A percentile compares a stretch with the other conserved stretches of the same genome.
Evolutionary conservation across 768 basidiomycete species (phyloP).

Genomic region (Mycena amicta): DNA sequence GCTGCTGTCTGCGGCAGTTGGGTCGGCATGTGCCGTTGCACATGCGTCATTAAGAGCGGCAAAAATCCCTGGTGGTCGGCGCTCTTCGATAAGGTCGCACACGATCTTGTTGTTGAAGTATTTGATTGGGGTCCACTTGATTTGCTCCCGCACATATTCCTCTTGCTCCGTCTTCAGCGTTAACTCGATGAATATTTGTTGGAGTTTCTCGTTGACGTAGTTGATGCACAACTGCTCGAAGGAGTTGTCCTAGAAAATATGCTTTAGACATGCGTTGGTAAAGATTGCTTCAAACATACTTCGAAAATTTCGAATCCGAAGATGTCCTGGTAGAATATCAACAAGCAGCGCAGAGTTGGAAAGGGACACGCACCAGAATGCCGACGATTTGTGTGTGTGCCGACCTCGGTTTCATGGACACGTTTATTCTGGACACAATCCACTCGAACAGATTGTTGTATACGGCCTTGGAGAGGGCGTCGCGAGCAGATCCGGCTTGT

Average conservation of each 20-base stretch:
- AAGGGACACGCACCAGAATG: slow-evolving; percentile 64
- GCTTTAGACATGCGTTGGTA: no score
- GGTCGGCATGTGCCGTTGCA: slow-evolving; percentile 97
- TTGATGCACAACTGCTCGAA: slow-evolving; percentile 99
- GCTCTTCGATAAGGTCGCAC: slow-evolving; percentile 97
- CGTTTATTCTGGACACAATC: slow-evolving; percentile 95
- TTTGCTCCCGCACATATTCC: slow-evolving; percentile 97
- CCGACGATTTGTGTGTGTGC: slow-evolving; percentile 83
- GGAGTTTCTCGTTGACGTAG: slow-evolving; percentile 99
- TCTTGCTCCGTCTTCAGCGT: slow-evolving; percentile 99
- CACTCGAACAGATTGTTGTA: slow-evolving; percentile 99
- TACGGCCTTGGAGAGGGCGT: slow-evolving; percentile 93
- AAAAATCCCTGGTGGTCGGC: slow-evolving; percentile 94
- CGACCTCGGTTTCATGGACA: slow-evolving; percentile 90
- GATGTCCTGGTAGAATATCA: slow-evolving; percentile 68
- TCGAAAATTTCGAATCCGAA: slow-evolving; percentile 99
- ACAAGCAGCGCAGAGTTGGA: not conserved
- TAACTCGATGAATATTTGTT: slow-evolving; percentile 98
- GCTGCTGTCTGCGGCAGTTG: slow-evolving; percentile 92
- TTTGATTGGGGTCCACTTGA: slow-evolving; percentile 99
- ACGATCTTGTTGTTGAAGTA: slow-evolving; percentile 99
- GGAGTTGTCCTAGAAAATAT: slow-evolving; percentile 96
- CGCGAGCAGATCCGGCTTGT: slow-evolving; percentile 85
- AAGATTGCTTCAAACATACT: no score
- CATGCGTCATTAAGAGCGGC: slow-evolving; percentile 99